A percentile compares a stretch with the other conserved stretches of the same genome.
Conservation (phyloP, 202 grass and related monocot genomes). For the Cymbopogon flexuosus region DNA sequence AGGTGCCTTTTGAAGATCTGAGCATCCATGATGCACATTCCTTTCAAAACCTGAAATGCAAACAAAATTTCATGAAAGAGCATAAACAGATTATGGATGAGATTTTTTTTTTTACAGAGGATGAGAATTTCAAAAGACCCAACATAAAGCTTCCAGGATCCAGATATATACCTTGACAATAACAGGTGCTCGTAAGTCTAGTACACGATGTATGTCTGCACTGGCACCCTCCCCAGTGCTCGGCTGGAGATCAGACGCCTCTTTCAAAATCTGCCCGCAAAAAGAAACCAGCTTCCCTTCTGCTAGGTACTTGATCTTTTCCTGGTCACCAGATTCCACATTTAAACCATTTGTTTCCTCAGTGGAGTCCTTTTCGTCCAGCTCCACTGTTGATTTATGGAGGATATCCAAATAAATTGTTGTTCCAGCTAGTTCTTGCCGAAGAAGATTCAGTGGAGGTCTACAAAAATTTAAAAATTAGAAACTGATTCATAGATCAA, state of each 20-base stretch:
- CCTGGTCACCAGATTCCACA: slow-evolving; percentile 41
- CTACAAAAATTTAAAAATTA: slow-evolving; percentile 51
- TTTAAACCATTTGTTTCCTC: slow-evolving; percentile 37
- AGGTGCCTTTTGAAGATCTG: slow-evolving; percentile 93
- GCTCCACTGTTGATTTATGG: slow-evolving; percentile 73
- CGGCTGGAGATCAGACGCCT: slow-evolving; percentile 90
- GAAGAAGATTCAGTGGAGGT: slow-evolving; percentile 86
- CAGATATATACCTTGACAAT: slow-evolving; percentile 83
- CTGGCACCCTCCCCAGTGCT: slow-evolving; percentile 56
- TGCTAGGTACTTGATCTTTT: slow-evolving; percentile 73
- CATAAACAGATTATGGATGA: slow-evolving; percentile 17
- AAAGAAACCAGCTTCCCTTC: slow-evolving; percentile 95
- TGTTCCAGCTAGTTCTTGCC: slow-evolving; percentile 91
- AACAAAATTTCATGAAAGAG: slow-evolving; percentile 15
- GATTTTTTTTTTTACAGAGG: not conserved
- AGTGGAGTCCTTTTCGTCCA: slow-evolving; percentile 21
- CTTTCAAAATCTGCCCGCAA: slow-evolving; percentile 85
- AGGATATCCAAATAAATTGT: slow-evolving; percentile 96
- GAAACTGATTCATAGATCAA: not conserved
- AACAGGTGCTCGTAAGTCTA: slow-evolving; percentile 82
- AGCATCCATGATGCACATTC: slow-evolving; percentile 89
- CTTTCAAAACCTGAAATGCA: slow-evolving; percentile 75
- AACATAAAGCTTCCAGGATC: slow-evolving; percentile 11
- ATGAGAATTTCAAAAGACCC: not conserved
- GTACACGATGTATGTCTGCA: slow-evolving; percentile 79